These are phyloP conservation scores for Aspergillus ostianus DNA, from an alignment of 495 filamentous ascomycete species.

Conservation along the genomic window DNA sequence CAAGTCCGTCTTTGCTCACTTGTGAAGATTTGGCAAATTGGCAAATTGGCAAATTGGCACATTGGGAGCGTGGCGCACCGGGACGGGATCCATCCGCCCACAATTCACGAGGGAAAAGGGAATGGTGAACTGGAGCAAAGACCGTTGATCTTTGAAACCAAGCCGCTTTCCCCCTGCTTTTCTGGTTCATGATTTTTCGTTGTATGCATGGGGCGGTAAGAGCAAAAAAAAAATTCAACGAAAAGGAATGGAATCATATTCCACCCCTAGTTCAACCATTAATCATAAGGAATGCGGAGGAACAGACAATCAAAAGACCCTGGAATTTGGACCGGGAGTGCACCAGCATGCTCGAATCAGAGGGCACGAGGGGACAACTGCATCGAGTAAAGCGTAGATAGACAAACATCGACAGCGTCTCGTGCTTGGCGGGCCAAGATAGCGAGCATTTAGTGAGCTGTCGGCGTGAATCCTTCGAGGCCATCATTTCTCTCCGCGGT, in stretches of 20 bases:
- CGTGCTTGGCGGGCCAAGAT: conserved; percentile 11
- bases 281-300: background rate
- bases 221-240: no score
- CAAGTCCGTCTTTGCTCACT: background rate
- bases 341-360: conserved; percentile 7
- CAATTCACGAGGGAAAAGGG: background rate
- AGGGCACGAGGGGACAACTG: conserved; percentile 12
- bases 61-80: background rate
- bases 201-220: background rate
- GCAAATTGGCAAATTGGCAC: background rate
- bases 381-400: conserved; percentile 6
- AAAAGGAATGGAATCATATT: background rate
- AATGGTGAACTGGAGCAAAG: background rate
- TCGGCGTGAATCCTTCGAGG: conserved; percentile 16
- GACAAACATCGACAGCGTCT: background rate
- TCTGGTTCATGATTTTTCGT: background rate
- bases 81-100: background rate
- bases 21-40: background rate
- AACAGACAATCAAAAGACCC: background rate
- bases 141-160: background rate
- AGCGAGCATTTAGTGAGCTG: conserved; percentile 11
- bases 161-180: background rate
- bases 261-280: background rate
- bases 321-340: background rate
- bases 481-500: background rate